These are phyloP conservation scores for Sclerotinia subarctica DNA, from an alignment of 2,329 filamentous ascomycete genomes.

Conservation along the genomic window DNA sequence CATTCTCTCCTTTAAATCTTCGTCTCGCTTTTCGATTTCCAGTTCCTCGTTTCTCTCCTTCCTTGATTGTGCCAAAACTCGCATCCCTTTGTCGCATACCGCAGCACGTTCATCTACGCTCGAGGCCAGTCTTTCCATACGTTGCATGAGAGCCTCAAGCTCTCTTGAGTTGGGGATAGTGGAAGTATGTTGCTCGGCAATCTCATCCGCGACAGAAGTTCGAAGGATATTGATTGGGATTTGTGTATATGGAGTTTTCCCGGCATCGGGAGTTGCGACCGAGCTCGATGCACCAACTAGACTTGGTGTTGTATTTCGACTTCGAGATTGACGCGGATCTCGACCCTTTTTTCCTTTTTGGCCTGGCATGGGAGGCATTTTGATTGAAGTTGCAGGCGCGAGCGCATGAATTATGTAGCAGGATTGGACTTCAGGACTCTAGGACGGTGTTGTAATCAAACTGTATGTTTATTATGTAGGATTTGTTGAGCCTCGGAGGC, in stretches of 20 bases:
- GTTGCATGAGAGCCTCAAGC: slow-evolving; percentile 60
- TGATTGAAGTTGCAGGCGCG: slow-evolving; percentile 18
- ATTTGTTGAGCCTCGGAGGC: background rate
- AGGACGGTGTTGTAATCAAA: background rate
- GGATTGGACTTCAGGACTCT: background rate
- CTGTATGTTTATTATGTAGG: background rate
- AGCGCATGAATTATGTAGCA: background rate
- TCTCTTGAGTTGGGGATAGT: slow-evolving; percentile 61
- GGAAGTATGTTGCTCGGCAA: slow-evolving; percentile 61
- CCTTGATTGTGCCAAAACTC: slow-evolving; percentile 62
- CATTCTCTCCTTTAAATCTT: slow-evolving; percentile 42
- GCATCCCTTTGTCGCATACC: slow-evolving; percentile 70
- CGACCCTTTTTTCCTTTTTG: slow-evolving; percentile 66
- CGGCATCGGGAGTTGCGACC: slow-evolving; percentile 48
- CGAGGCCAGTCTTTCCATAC: slow-evolving; percentile 61
- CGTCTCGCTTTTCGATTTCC: slow-evolving; percentile 45
- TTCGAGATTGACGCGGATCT: slow-evolving; percentile 61
- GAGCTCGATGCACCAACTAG: slow-evolving; percentile 35
- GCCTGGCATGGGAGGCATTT: slow-evolving; percentile 57
- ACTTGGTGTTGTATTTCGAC: slow-evolving; percentile 75
- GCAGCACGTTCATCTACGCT: slow-evolving; percentile 65
- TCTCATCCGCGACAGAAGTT: slow-evolving; percentile 58
- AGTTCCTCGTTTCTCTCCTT: slow-evolving; percentile 59
- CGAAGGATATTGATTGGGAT: slow-evolving; percentile 58
- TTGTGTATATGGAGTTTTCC: slow-evolving; percentile 64